Conservation (phyloP, 2,329 filamentous ascomycete genomes). For the Periconia sp. region DNA sequence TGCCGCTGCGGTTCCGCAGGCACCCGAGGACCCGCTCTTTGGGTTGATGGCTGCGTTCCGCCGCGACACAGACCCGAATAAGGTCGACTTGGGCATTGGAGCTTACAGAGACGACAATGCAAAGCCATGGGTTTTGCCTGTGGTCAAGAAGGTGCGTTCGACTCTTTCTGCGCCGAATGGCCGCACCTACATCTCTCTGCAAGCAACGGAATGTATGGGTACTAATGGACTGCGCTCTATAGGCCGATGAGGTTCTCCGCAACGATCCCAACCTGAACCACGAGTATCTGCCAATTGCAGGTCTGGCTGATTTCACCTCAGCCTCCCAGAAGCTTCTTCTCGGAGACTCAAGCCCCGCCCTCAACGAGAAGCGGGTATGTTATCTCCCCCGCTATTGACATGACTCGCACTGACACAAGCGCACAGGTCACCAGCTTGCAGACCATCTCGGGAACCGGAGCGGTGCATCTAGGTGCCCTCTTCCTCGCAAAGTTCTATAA, state of each 20-base stretch:
- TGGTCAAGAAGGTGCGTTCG: slow-evolving; percentile 85
- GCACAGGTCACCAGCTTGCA: slow-evolving; percentile 74
- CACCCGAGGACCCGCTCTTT: slow-evolving; percentile 94
- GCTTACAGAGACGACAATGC: slow-evolving; percentile 94
- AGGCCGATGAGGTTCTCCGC: slow-evolving; percentile 91
- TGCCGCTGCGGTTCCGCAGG: slow-evolving; percentile 79
- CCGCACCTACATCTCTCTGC: background rate
- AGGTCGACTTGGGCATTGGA: slow-evolving; percentile 94
- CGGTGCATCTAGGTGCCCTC: slow-evolving; percentile 88
- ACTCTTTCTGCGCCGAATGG: background rate
- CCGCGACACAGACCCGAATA: slow-evolving; percentile 75
- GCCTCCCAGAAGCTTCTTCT: slow-evolving; percentile 92
- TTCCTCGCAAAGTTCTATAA: slow-evolving; percentile 94
- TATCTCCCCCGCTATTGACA: slow-evolving; percentile 18
- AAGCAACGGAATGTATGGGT: slow-evolving; percentile 3
- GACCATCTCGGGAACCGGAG: slow-evolving; percentile 96
- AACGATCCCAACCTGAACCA: slow-evolving; percentile 92
- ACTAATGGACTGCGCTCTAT: slow-evolving; percentile 29
- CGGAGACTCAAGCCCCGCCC: slow-evolving; percentile 77
- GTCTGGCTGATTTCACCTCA: slow-evolving; percentile 81
- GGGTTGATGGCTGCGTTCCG: slow-evolving; percentile 88
- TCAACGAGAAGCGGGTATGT: slow-evolving; percentile 78
- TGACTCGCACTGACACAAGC: slow-evolving; percentile 33
- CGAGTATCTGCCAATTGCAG: slow-evolving; percentile 97
- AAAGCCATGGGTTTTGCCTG: slow-evolving; percentile 96